These are phyloP conservation scores for Rostrohypoxylon terebratum DNA, from an alignment of 495 filamentous ascomycete genomes.

Conservation along the genomic window DNA sequence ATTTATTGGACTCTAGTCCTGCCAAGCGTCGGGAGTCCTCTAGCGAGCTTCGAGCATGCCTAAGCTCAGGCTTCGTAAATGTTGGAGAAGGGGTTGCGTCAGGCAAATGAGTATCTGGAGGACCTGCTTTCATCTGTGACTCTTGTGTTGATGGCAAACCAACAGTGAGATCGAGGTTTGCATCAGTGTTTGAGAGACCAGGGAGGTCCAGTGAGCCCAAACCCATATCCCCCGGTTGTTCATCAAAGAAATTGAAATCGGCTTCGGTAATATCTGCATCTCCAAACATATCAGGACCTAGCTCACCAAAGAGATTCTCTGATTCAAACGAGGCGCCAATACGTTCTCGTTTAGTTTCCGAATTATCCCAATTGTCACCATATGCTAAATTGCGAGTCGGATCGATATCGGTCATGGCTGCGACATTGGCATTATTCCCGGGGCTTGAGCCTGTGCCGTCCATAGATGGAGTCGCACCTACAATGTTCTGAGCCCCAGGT, in stretches of 20 bases:
- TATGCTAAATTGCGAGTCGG: conserved; percentile 40
- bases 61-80: conserved; percentile 63
- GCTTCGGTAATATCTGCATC: conserved; percentile 85
- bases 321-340: conserved; percentile 57
- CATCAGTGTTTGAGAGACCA: conserved; percentile 33
- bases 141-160: conserved; percentile 28
- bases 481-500: conserved; percentile 69
- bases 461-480: conserved; percentile 61
- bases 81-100: conserved; percentile 31
- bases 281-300: conserved; percentile 81
- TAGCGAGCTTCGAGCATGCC: conserved; percentile 60
- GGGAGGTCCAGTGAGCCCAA: conserved; percentile 53
- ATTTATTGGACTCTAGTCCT: conserved; percentile 43
- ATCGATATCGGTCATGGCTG: conserved; percentile 48
- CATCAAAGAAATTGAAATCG: conserved; percentile 92
- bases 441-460: conserved; percentile 63
- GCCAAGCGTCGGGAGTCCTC: conserved; percentile 46
- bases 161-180: conserved; percentile 26
- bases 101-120: conserved; percentile 43
- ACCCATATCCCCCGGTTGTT: conserved; percentile 55
- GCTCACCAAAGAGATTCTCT: conserved; percentile 77
- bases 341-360: conserved; percentile 56
- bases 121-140: conserved; percentile 28
- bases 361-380: conserved; percentile 50
- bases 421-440: conserved; percentile 48